These are phyloP conservation scores for Ammopiptanthus mongolicus DNA, from an alignment of 306 rosid genomes.

Conservation along the genomic window DNA sequence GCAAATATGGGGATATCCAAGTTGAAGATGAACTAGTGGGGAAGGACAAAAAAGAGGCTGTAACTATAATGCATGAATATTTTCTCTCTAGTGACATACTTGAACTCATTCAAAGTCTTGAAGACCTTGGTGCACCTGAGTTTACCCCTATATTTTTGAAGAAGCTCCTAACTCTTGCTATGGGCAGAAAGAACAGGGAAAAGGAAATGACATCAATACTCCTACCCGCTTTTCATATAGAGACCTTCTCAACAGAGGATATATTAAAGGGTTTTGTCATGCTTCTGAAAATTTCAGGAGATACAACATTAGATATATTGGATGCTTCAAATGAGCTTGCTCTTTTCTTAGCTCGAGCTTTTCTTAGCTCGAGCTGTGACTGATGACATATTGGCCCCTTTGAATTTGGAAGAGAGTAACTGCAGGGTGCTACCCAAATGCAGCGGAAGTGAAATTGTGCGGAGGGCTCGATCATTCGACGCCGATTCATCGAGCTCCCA, in stretches of 20 bases:
- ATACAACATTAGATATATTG: conserved; percentile 84
- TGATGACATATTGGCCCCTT: no score
- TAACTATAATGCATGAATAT: conserved; percentile 86
- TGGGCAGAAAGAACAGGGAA: conserved; percentile 96
- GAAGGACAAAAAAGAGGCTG: conserved; percentile 75
- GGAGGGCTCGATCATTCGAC: no score
- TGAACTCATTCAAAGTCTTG: conserved; percentile 83
- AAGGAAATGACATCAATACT: conserved; percentile 99
- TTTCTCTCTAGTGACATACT: conserved; percentile 94
- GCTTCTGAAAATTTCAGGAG: conserved; percentile 92
- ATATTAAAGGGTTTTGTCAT: conserved; percentile 76
- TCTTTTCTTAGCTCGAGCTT: no score
- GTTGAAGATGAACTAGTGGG: conserved; percentile 58
- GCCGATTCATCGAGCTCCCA: no score
- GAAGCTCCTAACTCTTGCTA: conserved; percentile 86
- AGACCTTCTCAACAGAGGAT: conserved; percentile 90
- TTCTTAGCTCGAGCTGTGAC: conserved; percentile 96
- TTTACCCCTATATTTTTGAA: conserved; percentile 81
- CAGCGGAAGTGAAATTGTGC: no score
- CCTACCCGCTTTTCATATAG: conserved; percentile 90
- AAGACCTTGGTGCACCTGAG: conserved; percentile 78
- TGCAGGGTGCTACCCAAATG: no score
- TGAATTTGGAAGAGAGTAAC: no score
- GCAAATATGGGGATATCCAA: conserved; percentile 58
- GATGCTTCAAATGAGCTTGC: conserved; percentile 98